Percentiles rank a stretch among this genome's conserved stretches.
phyloP scores from a whole-genome alignment of 2,329 filamentous ascomycete species.

The Aspergillus sp. region DNA sequence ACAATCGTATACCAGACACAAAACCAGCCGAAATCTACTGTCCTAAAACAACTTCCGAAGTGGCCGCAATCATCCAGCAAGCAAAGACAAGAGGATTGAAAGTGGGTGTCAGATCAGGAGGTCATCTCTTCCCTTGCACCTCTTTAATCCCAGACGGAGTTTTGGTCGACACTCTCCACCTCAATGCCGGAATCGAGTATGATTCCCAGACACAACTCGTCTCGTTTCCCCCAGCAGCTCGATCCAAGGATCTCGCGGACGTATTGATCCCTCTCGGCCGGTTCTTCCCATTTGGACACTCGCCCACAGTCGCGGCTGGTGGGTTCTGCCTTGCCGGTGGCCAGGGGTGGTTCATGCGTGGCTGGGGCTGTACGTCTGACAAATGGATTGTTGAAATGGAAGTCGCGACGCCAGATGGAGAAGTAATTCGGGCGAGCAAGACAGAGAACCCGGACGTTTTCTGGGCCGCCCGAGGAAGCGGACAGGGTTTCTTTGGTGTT shows the following conservation, averaged over 20 bases:
- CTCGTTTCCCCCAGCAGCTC: neutral
- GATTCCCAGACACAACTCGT: neutral
- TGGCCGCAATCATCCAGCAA: no score
- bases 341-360: constrained; percentile 22
- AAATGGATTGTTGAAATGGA: constrained; percentile 20
- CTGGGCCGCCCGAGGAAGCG: constrained; percentile 33
- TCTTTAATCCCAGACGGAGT: constrained; percentile 10
- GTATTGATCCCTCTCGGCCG: neutral
- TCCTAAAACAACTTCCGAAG: no score
- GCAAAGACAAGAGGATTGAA: no score
- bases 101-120: constrained; percentile 11
- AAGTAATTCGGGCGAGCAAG: constrained; percentile 28
- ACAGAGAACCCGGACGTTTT: constrained; percentile 34
- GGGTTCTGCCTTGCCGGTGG: constrained; percentile 24
- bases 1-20: no score
- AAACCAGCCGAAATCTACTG: no score
- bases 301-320: constrained; percentile 18
- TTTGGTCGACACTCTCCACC: neutral
- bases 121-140: constrained; percentile 10
- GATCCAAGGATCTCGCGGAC: neutral
- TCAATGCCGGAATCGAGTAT: neutral
- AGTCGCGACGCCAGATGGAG: constrained; percentile 35
- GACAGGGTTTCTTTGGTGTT: neutral
- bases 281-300: constrained; percentile 20
- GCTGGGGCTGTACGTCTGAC: constrained; percentile 19